Evolutionary conservation across 2,329 filamentous ascomycete species (phyloP).

Genomic region (Scortechinia acanthostroma): DNA sequence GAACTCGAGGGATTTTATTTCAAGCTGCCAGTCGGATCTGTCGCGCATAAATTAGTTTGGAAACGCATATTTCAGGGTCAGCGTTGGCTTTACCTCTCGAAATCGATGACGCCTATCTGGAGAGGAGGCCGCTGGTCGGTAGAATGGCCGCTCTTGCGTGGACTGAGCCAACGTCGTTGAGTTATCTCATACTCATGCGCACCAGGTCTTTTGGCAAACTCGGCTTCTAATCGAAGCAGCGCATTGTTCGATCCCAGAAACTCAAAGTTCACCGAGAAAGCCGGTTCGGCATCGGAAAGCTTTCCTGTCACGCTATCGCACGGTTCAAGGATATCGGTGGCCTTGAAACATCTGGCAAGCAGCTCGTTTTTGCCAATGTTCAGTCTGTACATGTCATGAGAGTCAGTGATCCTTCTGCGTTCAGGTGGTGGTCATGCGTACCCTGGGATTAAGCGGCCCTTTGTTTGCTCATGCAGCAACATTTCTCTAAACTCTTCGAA

Average conservation of each 20-base stretch:
- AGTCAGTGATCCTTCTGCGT: background rate
- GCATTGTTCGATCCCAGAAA: slow-evolving; percentile 17
- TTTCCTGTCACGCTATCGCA: slow-evolving; percentile 10
- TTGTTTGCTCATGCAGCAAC: slow-evolving; percentile 21
- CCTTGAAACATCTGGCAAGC: slow-evolving; percentile 15
- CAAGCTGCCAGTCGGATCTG: slow-evolving; percentile 28
- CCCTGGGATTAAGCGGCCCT: slow-evolving; percentile 24
- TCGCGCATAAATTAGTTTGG: slow-evolving; percentile 5
- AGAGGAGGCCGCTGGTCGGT: slow-evolving; percentile 15
- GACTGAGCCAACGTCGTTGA: slow-evolving; percentile 21
- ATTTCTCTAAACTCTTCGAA: slow-evolving; percentile 29
- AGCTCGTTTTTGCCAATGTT: slow-evolving; percentile 13
- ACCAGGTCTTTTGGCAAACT: slow-evolving; percentile 16
- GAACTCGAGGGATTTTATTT: slow-evolving; percentile 26
- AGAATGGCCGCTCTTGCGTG: slow-evolving; percentile 10
- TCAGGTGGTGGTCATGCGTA: slow-evolving; percentile 10
- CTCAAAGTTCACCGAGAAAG: slow-evolving; percentile 28
- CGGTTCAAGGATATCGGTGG: slow-evolving; percentile 16
- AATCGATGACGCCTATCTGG: slow-evolving; percentile 23
- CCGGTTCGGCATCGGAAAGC: slow-evolving; percentile 14
- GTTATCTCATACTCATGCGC: slow-evolving; percentile 20
- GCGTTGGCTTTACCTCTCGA: slow-evolving; percentile 17
- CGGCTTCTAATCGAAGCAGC: slow-evolving; percentile 24
- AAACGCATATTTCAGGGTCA: background rate
- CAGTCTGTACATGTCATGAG: slow-evolving; percentile 11